phyloP scores from a whole-genome alignment of 495 filamentous ascomycete genomes.

The Neurospora sp. region DNA sequence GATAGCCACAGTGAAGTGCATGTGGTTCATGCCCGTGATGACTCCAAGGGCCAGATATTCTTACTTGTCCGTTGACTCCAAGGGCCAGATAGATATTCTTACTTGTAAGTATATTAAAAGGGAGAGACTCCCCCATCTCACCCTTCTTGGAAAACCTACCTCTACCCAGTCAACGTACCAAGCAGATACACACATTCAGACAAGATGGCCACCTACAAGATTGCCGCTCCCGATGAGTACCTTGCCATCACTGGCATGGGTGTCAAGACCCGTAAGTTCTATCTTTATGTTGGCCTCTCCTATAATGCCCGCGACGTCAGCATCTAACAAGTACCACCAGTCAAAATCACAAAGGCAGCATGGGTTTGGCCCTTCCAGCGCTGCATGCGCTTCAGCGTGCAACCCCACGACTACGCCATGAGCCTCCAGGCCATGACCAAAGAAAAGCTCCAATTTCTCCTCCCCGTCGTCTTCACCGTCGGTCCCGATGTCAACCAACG shows the following conservation, averaged over 20 bases:
- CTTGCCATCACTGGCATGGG: conserved; percentile 74
- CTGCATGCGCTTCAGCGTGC: conserved; percentile 45
- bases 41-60: neutral
- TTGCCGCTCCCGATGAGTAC: conserved; percentile 48
- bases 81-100: neutral
- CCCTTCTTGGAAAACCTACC: neutral
- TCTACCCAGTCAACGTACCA: neutral
- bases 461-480: conserved; percentile 78
- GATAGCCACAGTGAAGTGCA: neutral
- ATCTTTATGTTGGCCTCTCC: neutral
- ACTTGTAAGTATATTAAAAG: neutral
- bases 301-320: neutral
- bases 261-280: conserved; percentile 37
- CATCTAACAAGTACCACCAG: conserved; percentile 9
- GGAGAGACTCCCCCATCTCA: neutral
- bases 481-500: conserved; percentile 57
- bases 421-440: conserved; percentile 73
- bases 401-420: conserved; percentile 68
- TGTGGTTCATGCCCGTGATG: neutral
- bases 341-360: conserved; percentile 64
- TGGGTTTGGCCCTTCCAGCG: conserved; percentile 59
- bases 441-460: conserved; percentile 68
- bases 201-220: conserved; percentile 35
- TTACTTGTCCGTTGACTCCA: neutral
- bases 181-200: neutral